phyloP scores from a whole-genome alignment of 306 rosid species.

The Fragaria vesca region DNA sequence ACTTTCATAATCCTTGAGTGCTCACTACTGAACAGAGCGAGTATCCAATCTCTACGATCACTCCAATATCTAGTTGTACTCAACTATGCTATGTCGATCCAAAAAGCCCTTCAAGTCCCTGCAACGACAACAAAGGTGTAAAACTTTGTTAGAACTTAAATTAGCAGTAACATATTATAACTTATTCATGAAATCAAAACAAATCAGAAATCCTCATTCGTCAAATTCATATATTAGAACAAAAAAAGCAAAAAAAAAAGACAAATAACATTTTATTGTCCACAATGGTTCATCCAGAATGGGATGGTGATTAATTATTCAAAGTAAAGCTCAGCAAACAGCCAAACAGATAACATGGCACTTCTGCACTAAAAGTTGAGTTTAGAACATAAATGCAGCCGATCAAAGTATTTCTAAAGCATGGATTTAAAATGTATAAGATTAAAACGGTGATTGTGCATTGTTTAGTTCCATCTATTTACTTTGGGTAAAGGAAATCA shows the following conservation, averaged over 20 bases:
- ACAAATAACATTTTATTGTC: not conserved
- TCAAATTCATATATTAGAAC: not conserved
- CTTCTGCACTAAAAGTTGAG: not conserved
- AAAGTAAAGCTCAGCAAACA: not conserved
- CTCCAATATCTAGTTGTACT: conserved; percentile 26
- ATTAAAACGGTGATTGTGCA: not conserved
- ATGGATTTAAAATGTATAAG: not conserved
- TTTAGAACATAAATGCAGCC: not conserved
- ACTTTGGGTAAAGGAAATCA: not conserved
- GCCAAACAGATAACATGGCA: not conserved
- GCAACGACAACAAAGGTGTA: conserved; percentile 39
- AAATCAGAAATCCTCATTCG: conserved; percentile 5
- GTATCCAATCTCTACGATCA: conserved; percentile 24
- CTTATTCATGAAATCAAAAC: conserved; percentile 2
- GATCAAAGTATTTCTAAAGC: not conserved
- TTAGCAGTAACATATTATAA: conserved; percentile 6
- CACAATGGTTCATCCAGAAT: not conserved
- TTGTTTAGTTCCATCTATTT: not conserved
- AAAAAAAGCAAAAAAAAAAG: not conserved
- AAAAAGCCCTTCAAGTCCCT: conserved; percentile 70
- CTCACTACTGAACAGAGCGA: conserved; percentile 11
- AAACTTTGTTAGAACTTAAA: conserved; percentile 15
- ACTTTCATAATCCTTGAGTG: conserved; percentile 9
- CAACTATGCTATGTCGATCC: conserved; percentile 40
- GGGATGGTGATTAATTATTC: not conserved